A percentile compares a stretch with the other conserved stretches of the same genome.
Evolutionary conservation across 1,284 basidiomycete genomes (phyloP).

Genomic region (Pterulicium gracile): DNA sequence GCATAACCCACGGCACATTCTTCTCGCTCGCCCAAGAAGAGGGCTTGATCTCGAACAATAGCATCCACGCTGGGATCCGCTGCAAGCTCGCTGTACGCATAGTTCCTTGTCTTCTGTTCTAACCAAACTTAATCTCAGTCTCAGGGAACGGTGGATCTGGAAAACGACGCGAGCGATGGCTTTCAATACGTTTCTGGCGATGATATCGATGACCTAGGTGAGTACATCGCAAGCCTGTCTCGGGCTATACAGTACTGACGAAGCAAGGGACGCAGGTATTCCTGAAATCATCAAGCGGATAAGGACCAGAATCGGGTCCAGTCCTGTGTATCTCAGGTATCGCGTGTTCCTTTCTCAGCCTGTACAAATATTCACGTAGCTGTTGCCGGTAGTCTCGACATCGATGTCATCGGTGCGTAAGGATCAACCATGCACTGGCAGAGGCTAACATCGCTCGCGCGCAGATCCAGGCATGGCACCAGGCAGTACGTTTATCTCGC

Average conservation of each 20-base stretch:
- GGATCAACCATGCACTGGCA: neutral
- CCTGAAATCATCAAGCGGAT: conserved; percentile 52
- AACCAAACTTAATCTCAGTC: conserved; percentile 1
- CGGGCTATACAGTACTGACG: neutral
- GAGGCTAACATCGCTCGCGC: conserved; percentile 1
- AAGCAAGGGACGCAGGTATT: conserved; percentile 34
- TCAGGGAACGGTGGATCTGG: conserved; percentile 48
- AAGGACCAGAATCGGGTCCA: conserved; percentile 50
- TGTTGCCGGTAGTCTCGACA: conserved; percentile 47
- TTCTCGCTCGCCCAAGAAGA: conserved; percentile 67
- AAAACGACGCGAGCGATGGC: conserved; percentile 52
- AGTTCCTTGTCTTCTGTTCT: conserved; percentile 1
- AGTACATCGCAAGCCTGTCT: too few relatives aligned
- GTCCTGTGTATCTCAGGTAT: conserved; percentile 69
- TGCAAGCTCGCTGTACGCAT: conserved; percentile 51
- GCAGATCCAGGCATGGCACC: conserved; percentile 73
- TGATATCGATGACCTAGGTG: conserved; percentile 52
- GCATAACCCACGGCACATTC: conserved; percentile 68
- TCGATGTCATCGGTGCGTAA: conserved; percentile 60
- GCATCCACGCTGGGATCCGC: conserved; percentile 70
- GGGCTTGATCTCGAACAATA: conserved; percentile 59
- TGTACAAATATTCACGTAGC: conserved; percentile 7
- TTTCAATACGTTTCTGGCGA: conserved; percentile 67
- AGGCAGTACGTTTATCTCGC: conserved; percentile 40
- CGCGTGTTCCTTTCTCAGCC: conserved; percentile 11